Base-by-base conservation (phyloP, 1,284 basidiomycete species). In the Agroathelia rolfsii region DNA sequence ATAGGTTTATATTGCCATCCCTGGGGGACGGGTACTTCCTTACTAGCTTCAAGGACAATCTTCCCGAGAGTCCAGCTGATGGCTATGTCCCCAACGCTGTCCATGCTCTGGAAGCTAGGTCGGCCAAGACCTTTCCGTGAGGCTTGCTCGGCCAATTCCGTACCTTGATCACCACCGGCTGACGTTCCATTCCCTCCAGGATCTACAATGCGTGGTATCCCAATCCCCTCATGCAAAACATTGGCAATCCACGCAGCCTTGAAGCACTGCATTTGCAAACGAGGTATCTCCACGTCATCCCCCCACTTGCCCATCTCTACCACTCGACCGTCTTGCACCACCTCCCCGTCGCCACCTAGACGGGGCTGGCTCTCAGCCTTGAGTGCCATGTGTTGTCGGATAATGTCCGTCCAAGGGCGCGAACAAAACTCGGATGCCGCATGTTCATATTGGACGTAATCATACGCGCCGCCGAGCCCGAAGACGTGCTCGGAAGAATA, bases 211-310 rank as follows among this genome's bases (percentile, higher is more conserved):
- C 95, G 74, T 7, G 95, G 95, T 50, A 99, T 76, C 10, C 90
- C 92, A 35, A 99, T 83, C 15, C 94, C 95, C 49, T 96, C 88
- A 50, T 98, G 94, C 3, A 99, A 61, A 15, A 99, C 84, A 50
- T 96, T 97, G 36, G 84, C 80, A 38, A 99, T 75, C 95, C 95
- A 99, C 2, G 94, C 93, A 1, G 94, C 90, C 56, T 99, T 99
- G 78, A 99, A 98, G 54, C 95, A 98, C 52, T 99, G 95, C 82
- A 94, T 87, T 59, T 94, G 76, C 39, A 98, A 59, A 20, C 94
- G 74, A 22, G 82, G 72, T 24, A 86, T 58, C 50, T 93, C 89
- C 34, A 95, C 79, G 28, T 72, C 60, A 13, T 76, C 64, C 5
- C 75, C 76, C 74, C 76, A 81, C 47, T 72, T 70, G 1, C 79